phyloP scores from a whole-genome alignment of 1,284 basidiomycete species.

The Taiwanofungus camphoratus region DNA sequence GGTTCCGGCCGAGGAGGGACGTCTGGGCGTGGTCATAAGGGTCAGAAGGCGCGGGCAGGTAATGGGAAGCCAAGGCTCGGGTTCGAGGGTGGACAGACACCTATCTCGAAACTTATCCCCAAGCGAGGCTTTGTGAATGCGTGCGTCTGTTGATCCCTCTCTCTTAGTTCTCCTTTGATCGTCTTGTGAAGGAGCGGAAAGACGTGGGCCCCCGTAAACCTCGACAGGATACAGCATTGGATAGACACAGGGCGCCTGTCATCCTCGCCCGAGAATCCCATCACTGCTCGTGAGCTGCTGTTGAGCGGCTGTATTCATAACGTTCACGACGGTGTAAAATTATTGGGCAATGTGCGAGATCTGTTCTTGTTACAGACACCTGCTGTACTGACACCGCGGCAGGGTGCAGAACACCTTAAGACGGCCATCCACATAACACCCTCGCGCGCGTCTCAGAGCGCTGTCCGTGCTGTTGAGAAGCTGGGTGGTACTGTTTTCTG shows the following conservation, averaged over 20 bases:
- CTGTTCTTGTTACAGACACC: slow-evolving; percentile 1
- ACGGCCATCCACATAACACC: slow-evolving; percentile 78
- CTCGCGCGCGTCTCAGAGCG: slow-evolving; percentile 82
- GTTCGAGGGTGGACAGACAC: slow-evolving; percentile 97
- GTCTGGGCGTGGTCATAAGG: slow-evolving; percentile 91
- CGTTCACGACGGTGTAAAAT: slow-evolving; percentile 86
- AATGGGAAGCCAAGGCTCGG: slow-evolving; percentile 80
- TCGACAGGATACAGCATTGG: slow-evolving; percentile 88
- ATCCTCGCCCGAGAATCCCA: slow-evolving; percentile 76
- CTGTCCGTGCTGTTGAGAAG: slow-evolving; percentile 80
- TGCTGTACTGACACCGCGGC: neutral
- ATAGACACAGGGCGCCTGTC: slow-evolving; percentile 80
- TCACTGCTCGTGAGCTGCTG: slow-evolving; percentile 84
- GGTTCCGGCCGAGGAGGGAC: slow-evolving; percentile 89
- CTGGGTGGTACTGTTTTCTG: slow-evolving; percentile 84
- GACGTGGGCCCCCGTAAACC: slow-evolving; percentile 79
- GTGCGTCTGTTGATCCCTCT: slow-evolving; percentile 42
- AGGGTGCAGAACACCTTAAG: slow-evolving; percentile 67
- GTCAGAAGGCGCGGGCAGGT: slow-evolving; percentile 90
- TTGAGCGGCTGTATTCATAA: slow-evolving; percentile 86
- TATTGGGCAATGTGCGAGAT: slow-evolving; percentile 75
- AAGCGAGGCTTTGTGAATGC: slow-evolving; percentile 93
- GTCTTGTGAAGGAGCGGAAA: slow-evolving; percentile 51
- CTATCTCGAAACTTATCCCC: slow-evolving; percentile 87
- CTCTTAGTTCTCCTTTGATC: slow-evolving; percentile 4